phyloP scores from a whole-genome alignment of 345 rosid species.

The Isatis tinctoria region DNA sequence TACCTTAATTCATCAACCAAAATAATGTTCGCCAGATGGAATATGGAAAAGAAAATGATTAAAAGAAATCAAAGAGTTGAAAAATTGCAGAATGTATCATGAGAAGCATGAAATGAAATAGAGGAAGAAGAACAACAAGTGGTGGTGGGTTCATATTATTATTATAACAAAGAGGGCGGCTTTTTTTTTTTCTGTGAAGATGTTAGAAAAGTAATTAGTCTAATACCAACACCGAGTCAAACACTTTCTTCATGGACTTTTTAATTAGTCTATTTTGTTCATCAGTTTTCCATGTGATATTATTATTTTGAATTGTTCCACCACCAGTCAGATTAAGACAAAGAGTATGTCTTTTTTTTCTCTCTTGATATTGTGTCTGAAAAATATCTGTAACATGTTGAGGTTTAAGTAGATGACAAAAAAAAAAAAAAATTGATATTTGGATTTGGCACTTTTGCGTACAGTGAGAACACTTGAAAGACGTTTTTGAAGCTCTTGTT shows the following conservation, averaged over 20 bases:
- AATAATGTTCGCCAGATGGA: constrained; percentile 26
- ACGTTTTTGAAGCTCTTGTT: background rate
- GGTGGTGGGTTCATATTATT: background rate
- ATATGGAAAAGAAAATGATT: background rate
- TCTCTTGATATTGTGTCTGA: background rate
- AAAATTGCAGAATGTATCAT: constrained; percentile 9
- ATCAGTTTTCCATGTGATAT: background rate
- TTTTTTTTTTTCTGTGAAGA: background rate
- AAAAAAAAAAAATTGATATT: background rate
- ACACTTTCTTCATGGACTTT: background rate
- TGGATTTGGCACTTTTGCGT: constrained; percentile 3
- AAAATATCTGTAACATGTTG: background rate
- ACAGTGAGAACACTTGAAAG: background rate
- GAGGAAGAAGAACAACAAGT: background rate
- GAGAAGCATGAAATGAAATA: constrained; percentile 26
- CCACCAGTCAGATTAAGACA: background rate
- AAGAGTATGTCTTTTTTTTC: background rate
- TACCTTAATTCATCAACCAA: constrained; percentile 9
- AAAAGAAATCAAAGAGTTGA: constrained; percentile 3
- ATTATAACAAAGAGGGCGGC: constrained; percentile 18
- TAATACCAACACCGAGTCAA: constrained; percentile 12
- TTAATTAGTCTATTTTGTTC: background rate
- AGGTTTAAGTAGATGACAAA: background rate
- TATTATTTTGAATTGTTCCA: background rate
- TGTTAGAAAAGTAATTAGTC: constrained; percentile 22